Evolutionary conservation across 805 yeast genomes (phyloP), one percentile per base, ranked within the genome.

Genomic region (Saturnispora silvae): DNA sequence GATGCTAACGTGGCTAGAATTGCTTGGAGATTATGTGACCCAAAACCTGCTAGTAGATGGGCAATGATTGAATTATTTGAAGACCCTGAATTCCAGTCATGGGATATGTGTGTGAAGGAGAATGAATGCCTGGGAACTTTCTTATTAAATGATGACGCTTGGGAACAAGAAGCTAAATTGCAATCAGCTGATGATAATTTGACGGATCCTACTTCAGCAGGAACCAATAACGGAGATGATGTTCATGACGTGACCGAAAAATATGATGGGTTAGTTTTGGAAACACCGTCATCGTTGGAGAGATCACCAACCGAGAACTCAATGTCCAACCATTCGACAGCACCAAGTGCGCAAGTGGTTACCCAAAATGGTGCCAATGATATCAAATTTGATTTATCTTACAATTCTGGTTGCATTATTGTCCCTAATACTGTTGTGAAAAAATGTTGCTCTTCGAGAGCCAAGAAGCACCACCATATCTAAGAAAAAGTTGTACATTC

Each of bases 21-120:
- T 4, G 86, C 86, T 1, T 81, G 89, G 87, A 72, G 83, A 52
- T 60, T 82, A 37, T 71, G 79, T 46, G 87, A 81, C 53, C 83
- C 85, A 5, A 61, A 72, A 15, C 62, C 70, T 1, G 50, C 51
- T 1, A 63, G 74, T 11, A 64, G 94, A 42, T 79, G 77, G 52
- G 63, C 70, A n/a, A 49, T 82, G 47, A 65, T 66, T 7, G 68
- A 68, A 25, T 59, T 82, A 22, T 72, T 77, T 43, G 50, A 61
- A 9, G 92, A 82, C 48, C 79, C 82, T 2, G 78, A 83, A 72
- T 81, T 81, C 53, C 61, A 59, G 28, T 46, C 58, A 9, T 62
- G 80, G 38, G 85, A 78, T 47, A 72, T 75, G 65, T 81, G 92
- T 55, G 47, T 72, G 20, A 65, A 67, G 47, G 83, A 77, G 52